Conservation (phyloP, 441 rosid species). For the Eutrema salsugineum region DNA sequence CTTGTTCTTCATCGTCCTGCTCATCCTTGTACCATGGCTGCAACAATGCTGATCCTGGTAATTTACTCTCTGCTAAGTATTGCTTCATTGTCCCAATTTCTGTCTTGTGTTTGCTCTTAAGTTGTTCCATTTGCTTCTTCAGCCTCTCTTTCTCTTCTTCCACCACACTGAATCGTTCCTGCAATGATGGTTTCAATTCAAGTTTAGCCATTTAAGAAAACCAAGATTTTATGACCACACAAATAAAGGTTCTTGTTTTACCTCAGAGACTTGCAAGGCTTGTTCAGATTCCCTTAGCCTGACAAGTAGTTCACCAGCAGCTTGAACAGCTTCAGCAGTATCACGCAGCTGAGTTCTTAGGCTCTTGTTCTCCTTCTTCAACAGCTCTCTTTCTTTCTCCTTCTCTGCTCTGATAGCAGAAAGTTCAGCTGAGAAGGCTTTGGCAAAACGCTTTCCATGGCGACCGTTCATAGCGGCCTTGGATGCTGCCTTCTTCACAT, state of each 20-base stretch:
- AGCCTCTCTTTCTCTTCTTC: conserved; percentile 66
- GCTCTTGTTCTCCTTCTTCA: conserved; percentile 69
- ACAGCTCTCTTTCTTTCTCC: conserved; percentile 60
- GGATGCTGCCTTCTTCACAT: conserved; percentile 71
- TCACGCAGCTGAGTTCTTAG: conserved; percentile 72
- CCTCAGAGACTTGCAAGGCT: conserved; percentile 68
- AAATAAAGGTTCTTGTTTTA: conserved; percentile 6
- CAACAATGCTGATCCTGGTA: conserved; percentile 71
- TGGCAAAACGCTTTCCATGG: conserved; percentile 63
- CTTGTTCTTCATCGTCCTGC: background rate
- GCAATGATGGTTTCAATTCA: conserved; percentile 7
- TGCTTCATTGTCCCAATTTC: conserved; percentile 84
- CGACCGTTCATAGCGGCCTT: conserved; percentile 68
- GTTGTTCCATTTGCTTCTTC: conserved; percentile 71
- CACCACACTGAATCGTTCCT: conserved; percentile 48
- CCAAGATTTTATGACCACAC: background rate
- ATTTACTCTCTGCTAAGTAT: conserved; percentile 72
- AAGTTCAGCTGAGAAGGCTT: conserved; percentile 61
- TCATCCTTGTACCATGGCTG: conserved; percentile 12
- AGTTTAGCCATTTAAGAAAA: background rate
- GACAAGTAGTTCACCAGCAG: conserved; percentile 85
- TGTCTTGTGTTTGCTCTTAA: conserved; percentile 76
- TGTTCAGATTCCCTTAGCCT: conserved; percentile 77
- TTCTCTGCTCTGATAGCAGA: conserved; percentile 61
- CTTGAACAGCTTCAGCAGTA: conserved; percentile 91